Percentiles rank a stretch among this genome's conserved stretches.
Conservation (phyloP, 805 yeast genomes). For the Jamesozyma jinghongensis region DNA sequence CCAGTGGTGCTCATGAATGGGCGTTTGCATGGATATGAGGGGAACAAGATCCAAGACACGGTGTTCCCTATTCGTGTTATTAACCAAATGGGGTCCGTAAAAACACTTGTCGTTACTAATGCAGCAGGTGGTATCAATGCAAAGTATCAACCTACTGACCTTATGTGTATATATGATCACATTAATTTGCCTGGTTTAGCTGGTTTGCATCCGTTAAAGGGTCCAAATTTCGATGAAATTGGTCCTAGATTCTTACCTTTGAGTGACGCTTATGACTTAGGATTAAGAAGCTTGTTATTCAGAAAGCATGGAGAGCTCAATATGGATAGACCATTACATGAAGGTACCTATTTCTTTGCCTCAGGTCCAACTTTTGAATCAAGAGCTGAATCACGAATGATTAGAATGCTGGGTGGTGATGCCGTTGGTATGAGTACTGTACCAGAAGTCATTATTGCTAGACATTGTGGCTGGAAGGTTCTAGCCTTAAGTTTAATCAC, state of each 20-base stretch:
- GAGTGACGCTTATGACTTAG: constrained; percentile 81
- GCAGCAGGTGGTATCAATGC: constrained; percentile 89
- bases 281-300: constrained; percentile 54
- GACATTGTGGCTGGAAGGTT: constrained; percentile 77
- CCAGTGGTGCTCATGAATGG: constrained; percentile 94
- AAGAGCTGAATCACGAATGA: constrained; percentile 80
- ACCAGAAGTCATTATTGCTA: constrained; percentile 88
- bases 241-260: constrained; percentile 87
- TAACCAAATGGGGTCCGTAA: constrained; percentile 45
- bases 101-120: constrained; percentile 71
- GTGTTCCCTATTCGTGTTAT: constrained; percentile 81
- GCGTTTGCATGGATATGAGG: constrained; percentile 86
- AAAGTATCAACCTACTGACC: constrained; percentile 66
- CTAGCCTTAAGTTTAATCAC: constrained; percentile 83
- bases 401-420: constrained; percentile 72
- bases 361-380: constrained; percentile 94
- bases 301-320: constrained; percentile 42
- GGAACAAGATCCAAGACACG: constrained; percentile 71
- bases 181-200: constrained; percentile 85
- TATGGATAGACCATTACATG: constrained; percentile 55
- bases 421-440: constrained; percentile 98
- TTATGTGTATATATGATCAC: constrained; percentile 87
- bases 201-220: constrained; percentile 80
- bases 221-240: constrained; percentile 67
- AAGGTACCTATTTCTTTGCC: constrained; percentile 78